phyloP scores from a whole-genome alignment of 441 rosid genomes.

The Isatis lusitanica region DNA sequence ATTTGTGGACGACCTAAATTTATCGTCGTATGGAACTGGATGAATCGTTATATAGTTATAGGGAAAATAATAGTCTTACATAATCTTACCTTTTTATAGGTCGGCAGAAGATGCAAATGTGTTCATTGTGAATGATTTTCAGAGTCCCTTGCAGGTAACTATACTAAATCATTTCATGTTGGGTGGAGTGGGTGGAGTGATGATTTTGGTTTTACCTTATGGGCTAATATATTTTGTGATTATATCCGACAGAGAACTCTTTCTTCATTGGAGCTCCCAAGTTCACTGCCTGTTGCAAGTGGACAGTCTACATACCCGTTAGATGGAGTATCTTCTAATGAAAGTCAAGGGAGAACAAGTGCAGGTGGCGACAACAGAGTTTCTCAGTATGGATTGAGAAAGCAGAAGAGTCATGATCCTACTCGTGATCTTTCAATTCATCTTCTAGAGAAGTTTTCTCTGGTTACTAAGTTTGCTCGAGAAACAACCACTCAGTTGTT shows the following conservation, averaged over 20 bases:
- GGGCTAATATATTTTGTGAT: slow-evolving; percentile 30
- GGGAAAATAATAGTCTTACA: slow-evolving; percentile 5
- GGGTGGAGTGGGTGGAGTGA: slow-evolving; percentile 6
- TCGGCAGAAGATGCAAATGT: slow-evolving; percentile 88
- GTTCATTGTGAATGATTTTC: slow-evolving; percentile 85
- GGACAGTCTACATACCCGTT: slow-evolving; percentile 49
- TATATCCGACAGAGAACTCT: slow-evolving; percentile 65
- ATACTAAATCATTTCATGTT: slow-evolving; percentile 1
- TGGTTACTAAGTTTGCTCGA: slow-evolving; percentile 91
- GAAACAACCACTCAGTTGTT: slow-evolving; percentile 92
- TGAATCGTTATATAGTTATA: neutral
- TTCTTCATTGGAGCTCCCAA: slow-evolving; percentile 92
- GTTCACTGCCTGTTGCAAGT: slow-evolving; percentile 71
- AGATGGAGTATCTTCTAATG: slow-evolving; percentile 48
- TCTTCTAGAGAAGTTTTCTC: slow-evolving; percentile 91
- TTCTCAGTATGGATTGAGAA: slow-evolving; percentile 55
- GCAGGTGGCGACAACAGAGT: slow-evolving; percentile 38
- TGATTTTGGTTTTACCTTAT: slow-evolving; percentile 10
- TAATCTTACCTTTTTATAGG: slow-evolving; percentile 48
- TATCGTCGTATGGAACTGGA: slow-evolving; percentile 17
- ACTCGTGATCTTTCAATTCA: slow-evolving; percentile 88
- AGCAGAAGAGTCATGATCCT: slow-evolving; percentile 77
- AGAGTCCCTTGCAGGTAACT: slow-evolving; percentile 87
- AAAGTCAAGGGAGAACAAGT: slow-evolving; percentile 47
- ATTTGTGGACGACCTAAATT: neutral